Percentiles rank a stretch among this genome's conserved stretches.
phyloP scores from a whole-genome alignment of 305 asterid species.

The Euphrasia arctica region DNA sequence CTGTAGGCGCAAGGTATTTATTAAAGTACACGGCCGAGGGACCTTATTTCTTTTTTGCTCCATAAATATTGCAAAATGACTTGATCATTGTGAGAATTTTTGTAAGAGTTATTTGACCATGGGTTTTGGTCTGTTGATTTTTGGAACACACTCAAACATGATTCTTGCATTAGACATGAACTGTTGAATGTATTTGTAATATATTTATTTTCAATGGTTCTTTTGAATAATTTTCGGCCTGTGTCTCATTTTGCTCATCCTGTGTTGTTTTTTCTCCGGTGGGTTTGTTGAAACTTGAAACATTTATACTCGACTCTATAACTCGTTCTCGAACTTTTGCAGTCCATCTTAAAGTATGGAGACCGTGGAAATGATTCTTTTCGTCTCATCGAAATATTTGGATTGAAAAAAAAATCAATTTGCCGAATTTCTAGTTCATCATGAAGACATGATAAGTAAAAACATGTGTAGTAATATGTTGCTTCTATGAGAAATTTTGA shows the following conservation, averaged over 20 bases:
- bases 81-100: neutral
- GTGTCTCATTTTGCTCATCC: neutral
- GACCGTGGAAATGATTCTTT: no score
- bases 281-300: neutral
- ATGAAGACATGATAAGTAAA: no score
- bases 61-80: slow-evolving; percentile 20
- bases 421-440: no score
- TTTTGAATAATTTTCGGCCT: slow-evolving; percentile 8
- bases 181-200: slow-evolving; percentile 20
- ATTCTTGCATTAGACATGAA: slow-evolving; percentile 21
- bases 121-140: slow-evolving; percentile 19
- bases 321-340: neutral
- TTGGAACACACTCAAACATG: slow-evolving; percentile 7
- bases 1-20: slow-evolving; percentile 24
- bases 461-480: no score
- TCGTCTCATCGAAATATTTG: no score
- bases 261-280: neutral
- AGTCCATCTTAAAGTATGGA: no score
- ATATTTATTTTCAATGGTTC: neutral
- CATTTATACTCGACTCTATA: neutral
- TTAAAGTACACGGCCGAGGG: slow-evolving; percentile 19
- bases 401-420: no score
- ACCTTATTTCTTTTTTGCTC: slow-evolving; percentile 4
- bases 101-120: neutral
- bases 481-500: neutral